phyloP scores from a whole-genome alignment of 164 flowering plant genomes.

The Tinospora cordifolia region DNA sequence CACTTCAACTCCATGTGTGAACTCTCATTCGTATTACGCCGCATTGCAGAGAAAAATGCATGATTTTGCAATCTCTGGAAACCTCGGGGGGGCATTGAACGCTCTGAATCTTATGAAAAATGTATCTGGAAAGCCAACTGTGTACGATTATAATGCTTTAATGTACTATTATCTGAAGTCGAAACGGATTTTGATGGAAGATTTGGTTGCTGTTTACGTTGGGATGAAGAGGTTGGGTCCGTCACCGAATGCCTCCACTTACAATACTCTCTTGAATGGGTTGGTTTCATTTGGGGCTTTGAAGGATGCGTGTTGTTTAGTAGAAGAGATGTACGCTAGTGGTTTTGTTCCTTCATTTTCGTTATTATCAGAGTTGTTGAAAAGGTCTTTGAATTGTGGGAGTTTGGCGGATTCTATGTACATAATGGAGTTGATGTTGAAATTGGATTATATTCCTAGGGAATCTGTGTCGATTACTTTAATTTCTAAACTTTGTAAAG shows the following conservation, averaged over 20 bases:
- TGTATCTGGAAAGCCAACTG: constrained; percentile 31
- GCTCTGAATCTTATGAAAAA: constrained; percentile 28
- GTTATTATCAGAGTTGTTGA: constrained; percentile 24
- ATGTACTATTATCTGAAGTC: constrained; percentile 33
- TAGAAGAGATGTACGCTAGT: constrained; percentile 30
- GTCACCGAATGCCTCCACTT: constrained; percentile 34
- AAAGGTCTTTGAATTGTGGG: constrained; percentile 21
- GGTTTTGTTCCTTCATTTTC: constrained; percentile 39
- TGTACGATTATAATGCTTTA: constrained; percentile 39
- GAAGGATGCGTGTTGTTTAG: constrained; percentile 20
- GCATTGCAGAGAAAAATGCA: constrained; percentile 20
- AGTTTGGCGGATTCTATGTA: constrained; percentile 17
- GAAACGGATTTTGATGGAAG: constrained; percentile 13
- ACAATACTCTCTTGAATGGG: constrained; percentile 36
- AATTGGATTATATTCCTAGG: constrained; percentile 25
- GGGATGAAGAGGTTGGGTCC: constrained; percentile 39
- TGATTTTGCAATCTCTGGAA: constrained; percentile 28
- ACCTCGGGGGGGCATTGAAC: constrained; percentile 23
- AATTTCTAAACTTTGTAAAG: constrained; percentile 22
- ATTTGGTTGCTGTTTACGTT: constrained; percentile 21
- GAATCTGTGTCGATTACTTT: constrained; percentile 17
- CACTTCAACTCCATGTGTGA: not conserved
- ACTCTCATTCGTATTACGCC: not conserved
- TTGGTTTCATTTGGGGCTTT: constrained; percentile 20
- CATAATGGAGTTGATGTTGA: constrained; percentile 39